phyloP scores from a whole-genome alignment of 345 rosid species.

The Toxicodendron radicans region DNA sequence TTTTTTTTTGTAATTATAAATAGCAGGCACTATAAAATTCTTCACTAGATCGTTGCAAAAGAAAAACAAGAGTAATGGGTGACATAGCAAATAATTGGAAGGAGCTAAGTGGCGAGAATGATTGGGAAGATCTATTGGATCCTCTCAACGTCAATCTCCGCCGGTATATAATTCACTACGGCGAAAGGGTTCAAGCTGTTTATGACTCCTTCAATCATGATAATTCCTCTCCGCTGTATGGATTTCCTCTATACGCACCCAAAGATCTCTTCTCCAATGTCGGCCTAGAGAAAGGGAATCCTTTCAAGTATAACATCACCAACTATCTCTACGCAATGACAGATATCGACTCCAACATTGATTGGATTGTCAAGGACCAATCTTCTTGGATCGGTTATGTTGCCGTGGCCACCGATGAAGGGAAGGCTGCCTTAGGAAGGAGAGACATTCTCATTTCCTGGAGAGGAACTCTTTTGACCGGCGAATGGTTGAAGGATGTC shows the following conservation, averaged over 20 bases:
- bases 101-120: constrained; percentile 36
- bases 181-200: constrained; percentile 40
- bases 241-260: constrained; percentile 32
- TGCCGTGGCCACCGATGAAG: constrained; percentile 54
- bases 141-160: constrained; percentile 54
- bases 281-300: constrained; percentile 37
- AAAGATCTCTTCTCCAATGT: constrained; percentile 36
- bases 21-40: constrained; percentile 1
- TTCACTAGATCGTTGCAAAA: too few species aligned
- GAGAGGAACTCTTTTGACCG: constrained; percentile 24
- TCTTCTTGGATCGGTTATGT: constrained; percentile 48
- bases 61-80: constrained; percentile 1
- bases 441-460: constrained; percentile 35
- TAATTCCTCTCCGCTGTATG: constrained; percentile 24
- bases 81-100: constrained; percentile 42
- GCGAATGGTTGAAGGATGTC: background rate
- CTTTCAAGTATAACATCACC: constrained; percentile 39
- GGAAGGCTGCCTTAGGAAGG: constrained; percentile 32
- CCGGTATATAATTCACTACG: constrained; percentile 44
- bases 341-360: background rate
- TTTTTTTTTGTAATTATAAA: too few species aligned
- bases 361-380: constrained; percentile 8
- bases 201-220: constrained; percentile 35
- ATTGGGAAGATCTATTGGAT: constrained; percentile 40
- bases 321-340: constrained; percentile 38